Conservation (phyloP, 2,329 filamentous ascomycete genomes). For the Gliomastix tumulicola region DNA sequence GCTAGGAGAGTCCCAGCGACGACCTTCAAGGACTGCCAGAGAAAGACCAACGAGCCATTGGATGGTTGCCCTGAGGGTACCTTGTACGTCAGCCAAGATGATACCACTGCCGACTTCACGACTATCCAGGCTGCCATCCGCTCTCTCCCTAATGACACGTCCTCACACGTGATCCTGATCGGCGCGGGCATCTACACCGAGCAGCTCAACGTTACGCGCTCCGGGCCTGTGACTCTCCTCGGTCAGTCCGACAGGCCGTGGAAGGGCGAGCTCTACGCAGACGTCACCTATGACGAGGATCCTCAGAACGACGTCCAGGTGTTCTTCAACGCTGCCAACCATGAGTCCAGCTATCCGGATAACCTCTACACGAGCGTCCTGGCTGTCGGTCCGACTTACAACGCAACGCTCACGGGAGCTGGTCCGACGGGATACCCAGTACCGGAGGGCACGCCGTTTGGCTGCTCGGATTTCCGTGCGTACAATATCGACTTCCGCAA, state of each 20-base stretch:
- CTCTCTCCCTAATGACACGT: conserved; percentile 21
- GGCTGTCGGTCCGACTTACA: conserved; percentile 56
- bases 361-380: conserved; percentile 57
- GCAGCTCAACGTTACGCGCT: conserved; percentile 58
- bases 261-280: conserved; percentile 22
- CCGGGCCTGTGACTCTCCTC: conserved; percentile 52
- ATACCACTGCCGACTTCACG: conserved; percentile 24
- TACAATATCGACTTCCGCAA: conserved; percentile 65
- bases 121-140: conserved; percentile 32
- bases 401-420: conserved; percentile 53
- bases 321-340: conserved; percentile 50
- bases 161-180: conserved; percentile 40
- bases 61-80: conserved; percentile 30
- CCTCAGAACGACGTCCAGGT: conserved; percentile 43
- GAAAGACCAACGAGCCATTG: conserved; percentile 4
- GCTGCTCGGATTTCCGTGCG: conserved; percentile 54
- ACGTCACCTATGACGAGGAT: conserved; percentile 32
- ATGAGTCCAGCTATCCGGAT: conserved; percentile 38
- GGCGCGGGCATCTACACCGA: conserved; percentile 54
- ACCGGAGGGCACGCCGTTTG: conserved; percentile 53
- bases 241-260: conserved; percentile 43
- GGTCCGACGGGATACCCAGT: conserved; percentile 57
- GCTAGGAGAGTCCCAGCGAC: too few species aligned
- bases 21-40: not conserved
- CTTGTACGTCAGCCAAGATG: conserved; percentile 29